Base-by-base conservation (phyloP, 805 yeast genomes). In the Candida argentea region DNA sequence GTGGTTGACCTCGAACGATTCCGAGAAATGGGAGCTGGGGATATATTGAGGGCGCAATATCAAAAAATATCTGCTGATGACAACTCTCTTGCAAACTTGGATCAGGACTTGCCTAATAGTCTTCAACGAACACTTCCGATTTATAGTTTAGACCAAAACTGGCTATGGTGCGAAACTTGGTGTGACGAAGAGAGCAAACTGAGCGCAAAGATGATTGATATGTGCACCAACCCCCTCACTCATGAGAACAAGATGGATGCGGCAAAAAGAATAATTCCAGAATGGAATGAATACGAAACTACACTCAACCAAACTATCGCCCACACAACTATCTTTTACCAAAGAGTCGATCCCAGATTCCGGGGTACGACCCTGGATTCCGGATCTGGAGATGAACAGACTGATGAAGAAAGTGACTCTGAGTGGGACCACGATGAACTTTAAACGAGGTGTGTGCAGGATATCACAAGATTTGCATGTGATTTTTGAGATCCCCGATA, bases 101-200 rank as follows among this genome's bases (percentile, higher is more conserved):
- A 86, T 47, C 96, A 89, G 48, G 97, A 91, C 48, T 65, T 89
- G 35, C 86, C 95, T n/a, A 91, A 89, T 52, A 82, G 83, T 45
- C 40, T 87, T 40, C 97, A 91, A 51, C 42, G 61, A 14, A 50
- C 53, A 16, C 51, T 89, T 17, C 78, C 76, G 27, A 85, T 85
- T 12, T 69, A 61, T 43, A 76, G 91, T 6, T 57, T 84, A 24
- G 82, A 85, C 3, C 77, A 77, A 39, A 87, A 82, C 25, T 84
- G 94, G 93, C 57, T 83, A 21, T 85, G 94, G 94, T 85, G 94
- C 54, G 94, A 84, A 45, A 84, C 94, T 0, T 84, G 94, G 94
- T 82, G 94, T 50, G 64, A 75, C 17, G 82, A 76, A 37, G 78
- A 67, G 27, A 57, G 71, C 19, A 53, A 78, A 33, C 48, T 48